phyloP scores from a whole-genome alignment of 2,329 filamentous ascomycete genomes.

The Eutypa lata region DNA sequence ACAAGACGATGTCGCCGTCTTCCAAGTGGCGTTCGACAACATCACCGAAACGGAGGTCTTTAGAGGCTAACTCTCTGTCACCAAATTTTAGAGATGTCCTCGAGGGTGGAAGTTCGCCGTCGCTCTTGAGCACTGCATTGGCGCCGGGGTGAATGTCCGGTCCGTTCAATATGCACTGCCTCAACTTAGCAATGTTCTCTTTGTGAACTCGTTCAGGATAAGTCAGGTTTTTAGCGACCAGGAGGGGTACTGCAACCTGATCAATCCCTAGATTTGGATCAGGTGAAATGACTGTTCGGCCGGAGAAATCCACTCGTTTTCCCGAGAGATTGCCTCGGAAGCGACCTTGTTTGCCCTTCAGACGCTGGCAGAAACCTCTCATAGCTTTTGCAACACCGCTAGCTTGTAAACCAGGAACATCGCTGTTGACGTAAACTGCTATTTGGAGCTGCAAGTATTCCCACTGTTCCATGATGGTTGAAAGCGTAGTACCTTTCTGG shows the following conservation, averaged over 20 bases:
- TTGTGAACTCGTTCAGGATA: constrained; percentile 86
- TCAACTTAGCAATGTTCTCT: constrained; percentile 82
- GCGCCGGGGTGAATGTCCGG: constrained; percentile 81
- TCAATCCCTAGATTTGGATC: constrained; percentile 93
- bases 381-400: constrained; percentile 84
- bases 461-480: constrained; percentile 97
- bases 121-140: constrained; percentile 72
- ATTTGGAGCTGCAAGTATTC: constrained; percentile 94
- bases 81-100: constrained; percentile 75
- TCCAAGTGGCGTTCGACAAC: constrained; percentile 92
- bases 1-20: constrained; percentile 92
- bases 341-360: constrained; percentile 96
- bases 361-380: constrained; percentile 87
- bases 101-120: constrained; percentile 48
- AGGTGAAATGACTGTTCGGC: constrained; percentile 93
- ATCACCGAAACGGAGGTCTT: constrained; percentile 76
- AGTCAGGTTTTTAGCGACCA: constrained; percentile 94
- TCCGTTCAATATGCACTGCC: constrained; percentile 71
- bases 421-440: constrained; percentile 97
- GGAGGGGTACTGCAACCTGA: constrained; percentile 83
- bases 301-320: constrained; percentile 98
- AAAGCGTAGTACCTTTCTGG: constrained; percentile 77
- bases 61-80: constrained; percentile 67
- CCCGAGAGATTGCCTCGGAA: constrained; percentile 96
- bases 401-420: constrained; percentile 88